A percentile compares a stretch with the other conserved stretches of the same genome.
phyloP scores from a whole-genome alignment of 2,329 filamentous ascomycete genomes.

The Cytospora mali region DNA sequence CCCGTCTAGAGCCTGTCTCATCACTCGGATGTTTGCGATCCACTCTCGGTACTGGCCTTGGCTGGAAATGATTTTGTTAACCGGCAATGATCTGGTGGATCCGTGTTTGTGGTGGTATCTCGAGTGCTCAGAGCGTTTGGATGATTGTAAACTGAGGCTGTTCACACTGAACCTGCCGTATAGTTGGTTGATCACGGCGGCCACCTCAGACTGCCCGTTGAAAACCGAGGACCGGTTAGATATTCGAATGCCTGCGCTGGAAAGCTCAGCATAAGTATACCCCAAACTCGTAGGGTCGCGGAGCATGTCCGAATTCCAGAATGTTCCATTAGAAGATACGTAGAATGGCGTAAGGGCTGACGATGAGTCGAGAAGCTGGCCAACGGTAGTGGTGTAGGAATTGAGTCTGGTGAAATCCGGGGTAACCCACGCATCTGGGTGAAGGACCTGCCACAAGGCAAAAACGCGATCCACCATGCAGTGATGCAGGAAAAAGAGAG shows the following conservation, averaged over 20 bases:
- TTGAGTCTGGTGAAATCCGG: slow-evolving; percentile 56
- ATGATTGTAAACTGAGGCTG: slow-evolving; percentile 34
- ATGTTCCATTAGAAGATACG: slow-evolving; percentile 56
- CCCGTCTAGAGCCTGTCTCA: slow-evolving; percentile 60
- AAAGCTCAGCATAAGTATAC: slow-evolving; percentile 74
- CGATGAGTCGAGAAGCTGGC: slow-evolving; percentile 55
- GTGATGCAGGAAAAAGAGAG: slow-evolving; percentile 78
- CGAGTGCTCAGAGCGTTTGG: slow-evolving; percentile 18
- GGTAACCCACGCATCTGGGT: slow-evolving; percentile 68
- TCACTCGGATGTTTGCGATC: slow-evolving; percentile 66
- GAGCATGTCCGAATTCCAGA: slow-evolving; percentile 68
- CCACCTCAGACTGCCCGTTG: slow-evolving; percentile 46
- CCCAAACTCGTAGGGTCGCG: slow-evolving; percentile 65
- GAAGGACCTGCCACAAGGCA: slow-evolving; percentile 75
- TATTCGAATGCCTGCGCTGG: slow-evolving; percentile 33
- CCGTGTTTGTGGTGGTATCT: background rate
- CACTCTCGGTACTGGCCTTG: slow-evolving; percentile 61
- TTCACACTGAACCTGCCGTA: slow-evolving; percentile 55
- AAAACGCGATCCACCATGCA: slow-evolving; percentile 74
- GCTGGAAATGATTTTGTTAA: slow-evolving; percentile 40
- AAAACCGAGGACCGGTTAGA: slow-evolving; percentile 39
- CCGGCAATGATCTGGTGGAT: slow-evolving; percentile 28
- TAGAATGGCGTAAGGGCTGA: slow-evolving; percentile 71
- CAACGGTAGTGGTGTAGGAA: slow-evolving; percentile 62
- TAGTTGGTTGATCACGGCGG: slow-evolving; percentile 59